A percentile compares a stretch with the other conserved stretches of the same genome.
phyloP scores from a whole-genome alignment of 192 early-diverging fungal genomes.

The Kappamyces sp. region DNA sequence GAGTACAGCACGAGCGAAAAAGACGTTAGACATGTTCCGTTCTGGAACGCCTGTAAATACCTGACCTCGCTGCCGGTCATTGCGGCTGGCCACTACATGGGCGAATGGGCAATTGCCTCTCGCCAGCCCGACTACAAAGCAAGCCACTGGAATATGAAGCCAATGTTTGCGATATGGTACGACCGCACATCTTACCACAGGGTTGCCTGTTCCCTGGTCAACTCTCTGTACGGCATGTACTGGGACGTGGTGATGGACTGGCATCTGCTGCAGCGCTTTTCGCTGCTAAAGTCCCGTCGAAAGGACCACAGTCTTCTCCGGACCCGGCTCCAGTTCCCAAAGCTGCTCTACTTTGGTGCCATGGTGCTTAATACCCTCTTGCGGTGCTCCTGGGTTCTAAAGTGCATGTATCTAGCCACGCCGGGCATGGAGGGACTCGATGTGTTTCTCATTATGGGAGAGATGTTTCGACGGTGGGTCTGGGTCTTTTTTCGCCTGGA shows the following conservation, averaged over 20 bases:
- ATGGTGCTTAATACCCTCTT: conserved; percentile 74
- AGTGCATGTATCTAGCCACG: conserved; percentile 32
- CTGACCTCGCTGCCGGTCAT: conserved; percentile 76
- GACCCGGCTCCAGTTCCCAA: conserved; percentile 58
- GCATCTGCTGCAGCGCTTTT: conserved; percentile 44
- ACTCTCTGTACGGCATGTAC: conserved; percentile 90
- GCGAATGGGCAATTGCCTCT: neutral
- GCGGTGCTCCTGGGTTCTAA: conserved; percentile 77
- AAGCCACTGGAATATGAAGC: neutral
- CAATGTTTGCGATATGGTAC: neutral
- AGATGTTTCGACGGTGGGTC: conserved; percentile 82
- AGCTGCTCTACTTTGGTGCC: conserved; percentile 68
- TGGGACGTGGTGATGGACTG: conserved; percentile 96
- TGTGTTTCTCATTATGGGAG: conserved; percentile 71
- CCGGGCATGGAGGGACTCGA: conserved; percentile 63
- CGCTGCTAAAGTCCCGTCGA: conserved; percentile 6
- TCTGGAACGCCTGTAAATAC: conserved; percentile 93
- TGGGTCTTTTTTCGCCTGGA: conserved; percentile 95
- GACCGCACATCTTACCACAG: conserved; percentile 16
- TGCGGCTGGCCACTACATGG: conserved; percentile 15
- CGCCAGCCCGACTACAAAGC: neutral
- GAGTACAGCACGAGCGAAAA: conserved; percentile 50
- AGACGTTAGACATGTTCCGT: conserved; percentile 43
- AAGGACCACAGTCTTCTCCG: conserved; percentile 48
- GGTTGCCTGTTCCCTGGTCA: conserved; percentile 66